Base-by-base conservation (phyloP, 2,329 filamentous ascomycete species). In the Beauveria brongniartii region DNA sequence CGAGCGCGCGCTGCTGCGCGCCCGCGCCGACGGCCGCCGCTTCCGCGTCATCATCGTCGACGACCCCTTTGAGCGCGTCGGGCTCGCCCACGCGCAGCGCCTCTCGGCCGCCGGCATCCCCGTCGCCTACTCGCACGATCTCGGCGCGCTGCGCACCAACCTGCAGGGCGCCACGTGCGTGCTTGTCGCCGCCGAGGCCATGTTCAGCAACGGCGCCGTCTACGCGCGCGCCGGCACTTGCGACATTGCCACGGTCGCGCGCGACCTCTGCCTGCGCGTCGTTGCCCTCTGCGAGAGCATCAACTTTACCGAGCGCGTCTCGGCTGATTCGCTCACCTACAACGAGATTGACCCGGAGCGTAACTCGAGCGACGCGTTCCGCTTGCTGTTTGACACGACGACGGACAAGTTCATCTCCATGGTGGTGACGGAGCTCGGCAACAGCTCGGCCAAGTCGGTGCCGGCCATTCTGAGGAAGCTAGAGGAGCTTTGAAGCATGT, bases 181-280 rank as follows among this genome's bases (percentile, higher is more conserved):
- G 56, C 80, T 99, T 3, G 90, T 97, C 1, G 92, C 92, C 14
- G 92, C 92, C 5, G 92, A 97, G 71, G 90, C 91, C 44, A 94
- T 99, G 86, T 94, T 96, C 77, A 92, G 90, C 67, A 97, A 97
- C 73, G 94, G 94, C 8, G 84, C 90, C 40, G 82, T 99, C 67
- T 96, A 95, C 74, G 93, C 90, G 5, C 86, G 92, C 22, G 86
- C 91, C 10, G 94, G 94, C 63, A 96, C 92, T 3, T 91, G 90
- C 26, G 84, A 94, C 62, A 83, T 97, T 10, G 92, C 93, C 20
- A 89, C 94, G 78, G 86, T 89, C 47, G 93, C 92, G 6, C 85
- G 87, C 56, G 85, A 89, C 61, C 80, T 86, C 22, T 87, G 88
- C 62, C 84, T 92, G 43, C 89, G 90, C 1, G 91, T 97, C 62